phyloP scores from a whole-genome alignment of 2,329 filamentous ascomycete genomes.

The Furcasterigmium furcatum region DNA sequence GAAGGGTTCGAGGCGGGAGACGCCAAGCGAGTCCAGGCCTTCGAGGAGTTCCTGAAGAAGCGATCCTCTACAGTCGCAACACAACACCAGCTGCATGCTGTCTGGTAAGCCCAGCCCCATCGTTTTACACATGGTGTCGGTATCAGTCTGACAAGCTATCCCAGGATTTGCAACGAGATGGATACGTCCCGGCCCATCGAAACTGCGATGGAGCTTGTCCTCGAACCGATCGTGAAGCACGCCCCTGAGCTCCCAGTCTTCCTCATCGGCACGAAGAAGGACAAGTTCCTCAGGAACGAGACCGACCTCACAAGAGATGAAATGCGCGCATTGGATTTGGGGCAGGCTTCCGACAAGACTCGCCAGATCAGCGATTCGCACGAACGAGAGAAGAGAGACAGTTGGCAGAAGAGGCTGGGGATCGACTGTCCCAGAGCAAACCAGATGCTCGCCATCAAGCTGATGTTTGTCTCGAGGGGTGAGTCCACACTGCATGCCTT shows the following conservation, averaged over 20 bases:
- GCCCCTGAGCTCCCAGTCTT: conserved; percentile 16
- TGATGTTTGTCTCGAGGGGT: conserved; percentile 6
- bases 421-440: not conserved
- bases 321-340: conserved; percentile 1
- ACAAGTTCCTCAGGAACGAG: conserved; percentile 16
- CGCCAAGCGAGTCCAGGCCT: conserved; percentile 15
- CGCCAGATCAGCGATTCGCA: conserved; percentile 10
- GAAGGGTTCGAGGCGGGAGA: conserved; percentile 20
- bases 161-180: conserved; percentile 20
- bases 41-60: conserved; percentile 19
- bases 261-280: conserved; percentile 21
- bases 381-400: conserved; percentile 8
- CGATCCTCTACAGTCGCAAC: conserved; percentile 9
- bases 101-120: conserved; percentile 13
- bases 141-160: conserved; percentile 2
- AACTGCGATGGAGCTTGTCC: conserved; percentile 19
- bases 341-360: conserved; percentile 9
- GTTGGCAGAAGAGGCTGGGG: conserved; percentile 6
- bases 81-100: conserved; percentile 17
- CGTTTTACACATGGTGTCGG: too few relatives aligned
- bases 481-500: not conserved
- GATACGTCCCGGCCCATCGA: conserved; percentile 17
- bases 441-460: conserved; percentile 1
- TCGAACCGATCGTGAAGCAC: conserved; percentile 15
- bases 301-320: conserved; percentile 14